Base-by-base conservation (phyloP, 306 rosid genomes). In the Pterocarpus macrocarpus region DNA sequence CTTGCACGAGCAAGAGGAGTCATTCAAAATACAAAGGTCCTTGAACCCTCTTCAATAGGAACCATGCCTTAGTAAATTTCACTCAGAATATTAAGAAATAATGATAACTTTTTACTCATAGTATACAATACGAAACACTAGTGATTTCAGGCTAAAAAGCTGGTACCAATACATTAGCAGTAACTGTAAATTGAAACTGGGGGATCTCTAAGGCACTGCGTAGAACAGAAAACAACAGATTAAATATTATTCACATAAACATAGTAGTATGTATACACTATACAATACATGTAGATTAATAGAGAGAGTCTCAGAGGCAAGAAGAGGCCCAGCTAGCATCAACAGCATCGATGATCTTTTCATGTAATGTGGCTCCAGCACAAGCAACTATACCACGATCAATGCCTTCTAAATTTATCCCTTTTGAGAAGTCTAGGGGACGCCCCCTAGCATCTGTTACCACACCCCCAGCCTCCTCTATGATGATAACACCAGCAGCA, bases 241-340 rank as follows among this genome's bases (percentile, higher is more conserved):
- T 11, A 36, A 9, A 64, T 15, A 34, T 17, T 49, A 75, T 74
- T 63, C 75, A 71, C 85, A 88, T 30, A 74, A 72, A 30, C 82
- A 64, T 72, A 85, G 8, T 53, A 62, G 17, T 59, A 30, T 47
- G 30, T 52, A 45, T 45, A 72, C 34, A 44, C 4, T 13, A 11
- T 10, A 3, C n/a, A 53, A 81, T 16, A 39, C 70, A 32, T 77
- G 62, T 43, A 72, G 64, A 63, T 39, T 50, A 12, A 71, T 14
- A 70, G 7, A 63, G 12, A 76, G 69, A 62, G 47, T 35, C n/a
- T 90, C 78, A 95, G n/a, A 95, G 91, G 81, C 92, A 15, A 69
- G 99, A 95, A 81, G 96, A 93, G 78, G 61, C 82, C 98, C 99
- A 95, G 87, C 99, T 95, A 83, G 96, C 97, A 84, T 93, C 96